These are phyloP conservation scores for Pseudogymnoascus verrucosus DNA, from an alignment of 2,329 filamentous ascomycete species.

Conservation along the genomic window DNA sequence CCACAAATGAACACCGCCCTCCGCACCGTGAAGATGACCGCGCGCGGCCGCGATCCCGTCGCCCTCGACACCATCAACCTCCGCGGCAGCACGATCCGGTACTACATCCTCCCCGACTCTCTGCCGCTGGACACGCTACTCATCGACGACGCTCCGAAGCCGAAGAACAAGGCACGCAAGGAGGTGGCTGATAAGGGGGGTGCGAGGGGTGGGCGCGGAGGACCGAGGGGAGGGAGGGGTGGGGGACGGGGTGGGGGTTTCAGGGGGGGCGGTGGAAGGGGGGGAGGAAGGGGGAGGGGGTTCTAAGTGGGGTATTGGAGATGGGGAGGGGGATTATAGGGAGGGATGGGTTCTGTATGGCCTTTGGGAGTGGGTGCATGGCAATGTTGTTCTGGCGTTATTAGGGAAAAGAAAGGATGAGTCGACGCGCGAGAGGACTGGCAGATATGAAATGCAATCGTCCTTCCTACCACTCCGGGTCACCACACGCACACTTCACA, in stretches of 20 bases:
- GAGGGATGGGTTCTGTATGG: background rate
- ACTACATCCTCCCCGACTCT: constrained; percentile 93
- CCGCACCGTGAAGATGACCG: constrained; percentile 93
- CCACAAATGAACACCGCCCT: constrained; percentile 98
- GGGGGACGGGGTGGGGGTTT: constrained; percentile 39
- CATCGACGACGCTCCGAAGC: constrained; percentile 94
- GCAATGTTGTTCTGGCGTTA: background rate
- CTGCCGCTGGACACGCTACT: constrained; percentile 90
- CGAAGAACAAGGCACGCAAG: constrained; percentile 99
- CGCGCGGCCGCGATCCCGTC: constrained; percentile 78
- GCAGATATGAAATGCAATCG: background rate
- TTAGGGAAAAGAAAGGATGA: background rate
- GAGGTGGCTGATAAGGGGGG: constrained; percentile 59
- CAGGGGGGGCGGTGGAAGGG: too few species aligned
- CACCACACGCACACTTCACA: background rate
- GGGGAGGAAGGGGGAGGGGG: too few species aligned
- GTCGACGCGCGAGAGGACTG: background rate
- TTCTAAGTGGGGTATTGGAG: background rate
- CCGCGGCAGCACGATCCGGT: constrained; percentile 89
- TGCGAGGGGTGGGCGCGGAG: constrained; percentile 37
- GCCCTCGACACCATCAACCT: constrained; percentile 93
- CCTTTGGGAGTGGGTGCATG: background rate
- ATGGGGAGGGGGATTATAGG: constrained; percentile 33
- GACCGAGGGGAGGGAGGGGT: constrained; percentile 38
- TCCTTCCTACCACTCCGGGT: background rate